Evolutionary conservation across 225 moss, liverwort and hornwort genomes (phyloP), one percentile per base, ranked within the genome.

Genomic region (Takakia lepidozioides): DNA sequence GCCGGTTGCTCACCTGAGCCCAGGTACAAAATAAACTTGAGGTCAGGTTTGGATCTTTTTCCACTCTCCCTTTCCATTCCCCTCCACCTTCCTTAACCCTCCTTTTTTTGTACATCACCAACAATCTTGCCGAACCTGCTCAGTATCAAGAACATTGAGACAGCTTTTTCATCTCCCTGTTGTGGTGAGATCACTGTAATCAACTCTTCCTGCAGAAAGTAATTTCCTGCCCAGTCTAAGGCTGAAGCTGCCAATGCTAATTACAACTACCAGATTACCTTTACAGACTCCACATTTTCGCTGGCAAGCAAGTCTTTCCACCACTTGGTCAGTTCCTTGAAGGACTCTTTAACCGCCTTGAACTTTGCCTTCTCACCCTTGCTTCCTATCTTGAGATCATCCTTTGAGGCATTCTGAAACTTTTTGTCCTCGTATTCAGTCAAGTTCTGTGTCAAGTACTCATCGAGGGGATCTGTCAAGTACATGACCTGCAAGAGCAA

Each of bases 351-450:
- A 20, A 77, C 21, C 43, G 84, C 70, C 56, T 89, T 95, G 4
- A 63, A 63, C 61, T 73, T 84, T 14, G 63, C 50, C 58, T 69
- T 86, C 20, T 73, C 79, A 3, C 72, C 76, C 52, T 80, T 84
- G 19, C 70, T 59, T 13, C 76, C 81, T 48, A 89, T 84, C 52
- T 80, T 89, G 48, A 95, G 63, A 57, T 80, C 86, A 27, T 84
- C 89, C 63, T 95, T 95, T 14, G 93, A 89, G 10, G 84, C 82
- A 51, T 87, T 86, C 51, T 89, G 89, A 20, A 95, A 73, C 36
- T 77, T 84, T 54, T 82, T 95, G 41, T 95, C 84, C 8, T 95
- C 86, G 54, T 74, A 95, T 18, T 89, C 84, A 7, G 53, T 72
- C 57, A 95, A 42, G 36, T 89, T 71, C 71, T 95, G 89, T 65